phyloP scores from a whole-genome alignment of 31 red algal species.

The Asparagopsis taxiformis region DNA sequence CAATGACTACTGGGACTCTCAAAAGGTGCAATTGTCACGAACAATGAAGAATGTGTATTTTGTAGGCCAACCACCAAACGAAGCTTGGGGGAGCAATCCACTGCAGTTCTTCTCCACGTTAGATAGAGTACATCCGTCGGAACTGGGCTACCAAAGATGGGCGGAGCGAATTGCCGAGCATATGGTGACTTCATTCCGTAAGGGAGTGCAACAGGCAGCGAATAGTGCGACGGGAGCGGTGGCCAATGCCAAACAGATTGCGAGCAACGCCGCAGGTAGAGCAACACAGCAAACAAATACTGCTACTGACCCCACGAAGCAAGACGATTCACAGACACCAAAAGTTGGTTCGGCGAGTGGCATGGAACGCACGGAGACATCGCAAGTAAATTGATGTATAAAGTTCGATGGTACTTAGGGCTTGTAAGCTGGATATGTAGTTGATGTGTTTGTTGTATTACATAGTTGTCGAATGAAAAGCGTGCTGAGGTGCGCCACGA shows the following conservation, averaged over 20 bases:
- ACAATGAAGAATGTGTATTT: constrained; percentile 67
- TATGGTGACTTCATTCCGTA: constrained; percentile 46
- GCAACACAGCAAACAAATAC: constrained; percentile 23
- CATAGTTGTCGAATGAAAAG: neutral
- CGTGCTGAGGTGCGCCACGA: too few species aligned
- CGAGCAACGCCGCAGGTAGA: constrained; percentile 19
- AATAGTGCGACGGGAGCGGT: constrained; percentile 5
- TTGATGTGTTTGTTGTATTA: neutral
- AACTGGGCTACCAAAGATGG: constrained; percentile 70
- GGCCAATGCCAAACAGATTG: constrained; percentile 12
- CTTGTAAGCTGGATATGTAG: neutral
- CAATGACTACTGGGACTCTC: constrained; percentile 71
- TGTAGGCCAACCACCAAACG: constrained; percentile 64
- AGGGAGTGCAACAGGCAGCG: constrained; percentile 17
- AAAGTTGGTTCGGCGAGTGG: constrained; percentile 3
- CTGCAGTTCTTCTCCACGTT: constrained; percentile 61
- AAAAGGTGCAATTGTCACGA: constrained; percentile 60
- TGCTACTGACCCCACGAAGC: constrained; percentile 30
- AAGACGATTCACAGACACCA: constrained; percentile 14
- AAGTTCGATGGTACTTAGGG: too few species aligned
- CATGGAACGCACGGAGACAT: neutral
- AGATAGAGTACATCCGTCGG: constrained; percentile 74
- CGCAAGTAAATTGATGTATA: neutral
- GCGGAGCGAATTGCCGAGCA: constrained; percentile 81
- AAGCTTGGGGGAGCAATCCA: constrained; percentile 61